phyloP scores from a whole-genome alignment of 2,329 filamentous ascomycete genomes.

The Scedosporium boydii region DNA sequence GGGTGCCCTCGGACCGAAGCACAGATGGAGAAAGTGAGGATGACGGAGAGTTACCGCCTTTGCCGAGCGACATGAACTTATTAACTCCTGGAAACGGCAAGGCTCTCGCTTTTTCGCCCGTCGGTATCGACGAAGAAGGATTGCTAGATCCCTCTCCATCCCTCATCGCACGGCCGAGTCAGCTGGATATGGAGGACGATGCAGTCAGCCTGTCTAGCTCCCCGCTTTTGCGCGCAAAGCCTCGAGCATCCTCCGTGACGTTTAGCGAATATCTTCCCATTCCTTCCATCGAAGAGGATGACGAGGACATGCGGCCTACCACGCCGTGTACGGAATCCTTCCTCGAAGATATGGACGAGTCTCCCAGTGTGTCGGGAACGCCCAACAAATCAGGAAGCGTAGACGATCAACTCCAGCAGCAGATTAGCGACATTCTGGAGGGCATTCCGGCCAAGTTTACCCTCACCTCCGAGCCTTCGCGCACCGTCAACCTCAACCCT shows the following conservation, averaged over 20 bases:
- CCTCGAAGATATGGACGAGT: constrained; percentile 36
- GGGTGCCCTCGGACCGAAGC: not conserved
- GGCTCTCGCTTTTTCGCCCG: not conserved
- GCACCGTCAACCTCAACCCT: constrained; percentile 43
- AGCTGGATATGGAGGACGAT: constrained; percentile 1
- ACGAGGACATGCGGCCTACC: constrained; percentile 3
- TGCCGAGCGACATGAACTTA: not conserved
- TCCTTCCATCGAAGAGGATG: constrained; percentile 4
- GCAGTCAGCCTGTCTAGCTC: constrained; percentile 4
- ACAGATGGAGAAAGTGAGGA: not conserved
- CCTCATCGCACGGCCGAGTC: not conserved
- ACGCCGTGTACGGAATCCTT: constrained; percentile 20
- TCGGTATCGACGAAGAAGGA: not conserved
- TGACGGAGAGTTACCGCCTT: not conserved
- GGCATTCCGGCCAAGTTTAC: constrained; percentile 73
- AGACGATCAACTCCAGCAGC: constrained; percentile 65
- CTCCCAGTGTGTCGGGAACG: constrained; percentile 21
- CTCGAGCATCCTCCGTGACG: constrained; percentile 7
- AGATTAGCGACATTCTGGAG: constrained; percentile 69
- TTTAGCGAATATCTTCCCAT: constrained; percentile 5
- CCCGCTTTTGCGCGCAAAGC: constrained; percentile 1
- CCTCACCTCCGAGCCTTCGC: constrained; percentile 46
- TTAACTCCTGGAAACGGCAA: not conserved
- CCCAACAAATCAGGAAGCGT: constrained; percentile 23
- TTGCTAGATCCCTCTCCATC: not conserved